Evolutionary conservation across 2,329 filamentous ascomycete genomes (phyloP).

Genomic region (Thelonectria discophora): DNA sequence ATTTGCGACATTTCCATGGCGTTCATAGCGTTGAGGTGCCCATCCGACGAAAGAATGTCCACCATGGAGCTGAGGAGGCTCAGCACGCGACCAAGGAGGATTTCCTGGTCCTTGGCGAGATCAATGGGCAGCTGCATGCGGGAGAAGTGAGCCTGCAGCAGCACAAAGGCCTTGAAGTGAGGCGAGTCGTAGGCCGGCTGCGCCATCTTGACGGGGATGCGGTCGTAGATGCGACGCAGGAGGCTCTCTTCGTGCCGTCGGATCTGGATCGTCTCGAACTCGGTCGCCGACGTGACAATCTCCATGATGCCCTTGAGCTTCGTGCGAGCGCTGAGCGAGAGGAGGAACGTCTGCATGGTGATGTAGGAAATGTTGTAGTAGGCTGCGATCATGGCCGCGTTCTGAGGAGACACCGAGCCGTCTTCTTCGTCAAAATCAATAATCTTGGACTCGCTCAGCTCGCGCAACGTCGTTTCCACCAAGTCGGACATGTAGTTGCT

Average conservation of each 20-base stretch:
- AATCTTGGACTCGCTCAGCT: constrained; percentile 91
- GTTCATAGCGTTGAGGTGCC: constrained; percentile 95
- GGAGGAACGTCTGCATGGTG: constrained; percentile 97
- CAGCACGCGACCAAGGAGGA: constrained; percentile 84
- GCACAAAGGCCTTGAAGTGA: constrained; percentile 97
- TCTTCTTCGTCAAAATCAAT: constrained; percentile 96
- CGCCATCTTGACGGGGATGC: constrained; percentile 93
- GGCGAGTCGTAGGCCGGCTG: constrained; percentile 89
- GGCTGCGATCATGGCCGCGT: constrained; percentile 96
- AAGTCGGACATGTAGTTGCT: constrained; percentile 94
- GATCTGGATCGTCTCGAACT: constrained; percentile 95
- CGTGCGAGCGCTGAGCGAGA: constrained; percentile 87
- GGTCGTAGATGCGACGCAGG: constrained; percentile 91
- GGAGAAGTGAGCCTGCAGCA: constrained; percentile 96
- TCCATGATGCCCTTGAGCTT: constrained; percentile 98
- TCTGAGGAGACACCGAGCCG: constrained; percentile 86
- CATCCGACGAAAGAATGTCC: constrained; percentile 94
- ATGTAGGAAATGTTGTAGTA: constrained; percentile 99
- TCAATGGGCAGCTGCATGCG: constrained; percentile 97
- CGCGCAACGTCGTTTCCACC: constrained; percentile 90
- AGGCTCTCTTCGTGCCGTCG: constrained; percentile 90
- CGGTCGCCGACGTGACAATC: constrained; percentile 94
- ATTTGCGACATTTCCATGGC: constrained; percentile 99
- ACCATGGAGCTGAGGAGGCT: constrained; percentile 91
- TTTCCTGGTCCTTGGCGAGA: constrained; percentile 93